Evolutionary conservation across 1,284 basidiomycete genomes (phyloP).

Genomic region (Ceratobasidium sp.): DNA sequence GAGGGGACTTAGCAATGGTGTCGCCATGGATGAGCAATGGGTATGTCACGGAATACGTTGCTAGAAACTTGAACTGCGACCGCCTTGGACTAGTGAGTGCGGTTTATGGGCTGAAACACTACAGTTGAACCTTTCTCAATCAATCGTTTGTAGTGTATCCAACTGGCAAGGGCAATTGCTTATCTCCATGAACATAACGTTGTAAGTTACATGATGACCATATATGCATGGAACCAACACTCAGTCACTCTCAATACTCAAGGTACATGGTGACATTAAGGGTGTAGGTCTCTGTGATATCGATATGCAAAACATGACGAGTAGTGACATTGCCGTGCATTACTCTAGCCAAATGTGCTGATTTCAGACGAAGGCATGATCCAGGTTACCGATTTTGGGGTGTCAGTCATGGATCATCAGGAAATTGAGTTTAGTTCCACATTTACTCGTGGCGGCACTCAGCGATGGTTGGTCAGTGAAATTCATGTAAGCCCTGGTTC

Average conservation of each 20-base stretch:
- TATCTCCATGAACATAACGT: no score
- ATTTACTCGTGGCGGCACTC: conserved; percentile 5
- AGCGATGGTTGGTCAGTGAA: conserved; percentile 17
- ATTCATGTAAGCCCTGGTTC: no score
- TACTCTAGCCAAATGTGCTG: conserved; percentile 8
- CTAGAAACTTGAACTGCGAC: background rate
- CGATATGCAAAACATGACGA: no score
- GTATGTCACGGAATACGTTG: background rate
- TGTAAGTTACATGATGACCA: background rate
- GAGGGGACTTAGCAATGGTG: background rate
- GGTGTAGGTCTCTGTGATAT: no score
- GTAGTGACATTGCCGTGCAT: no score
- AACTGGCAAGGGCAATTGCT: background rate
- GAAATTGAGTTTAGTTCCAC: background rate
- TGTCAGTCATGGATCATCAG: background rate
- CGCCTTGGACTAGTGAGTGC: conserved; percentile 3
- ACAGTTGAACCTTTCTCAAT: background rate
- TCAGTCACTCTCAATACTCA: no score
- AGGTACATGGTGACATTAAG: no score
- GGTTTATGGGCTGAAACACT: no score
- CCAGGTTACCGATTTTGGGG: conserved; percentile 16
- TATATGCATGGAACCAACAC: background rate
- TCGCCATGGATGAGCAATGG: conserved; percentile 14
- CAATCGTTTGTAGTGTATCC: background rate
- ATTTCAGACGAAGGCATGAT: background rate